Base-by-base conservation (phyloP, 2,329 filamentous ascomycete genomes). In the Mycogone perniciosa region DNA sequence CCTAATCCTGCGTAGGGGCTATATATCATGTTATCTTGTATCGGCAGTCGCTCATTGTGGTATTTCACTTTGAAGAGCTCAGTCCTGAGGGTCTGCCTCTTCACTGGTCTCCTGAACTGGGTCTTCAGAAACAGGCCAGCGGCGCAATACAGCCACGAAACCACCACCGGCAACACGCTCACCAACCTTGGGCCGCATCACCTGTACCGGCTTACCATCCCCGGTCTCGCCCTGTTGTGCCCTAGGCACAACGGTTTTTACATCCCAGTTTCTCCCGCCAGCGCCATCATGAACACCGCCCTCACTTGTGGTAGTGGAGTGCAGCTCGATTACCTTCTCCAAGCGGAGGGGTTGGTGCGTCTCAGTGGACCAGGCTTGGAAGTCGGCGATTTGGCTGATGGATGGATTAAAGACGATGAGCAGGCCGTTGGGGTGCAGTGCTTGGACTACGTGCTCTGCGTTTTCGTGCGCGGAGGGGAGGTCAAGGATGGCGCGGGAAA, bases 361-460 rank as follows among this genome's bases (percentile, higher is more conserved):
- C 30, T 75, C 67, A 51, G 76, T 76, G 31, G 82, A 48, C 68
- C 68, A 71, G 20, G 60, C 52, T 37, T 66, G 61, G 52, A 84
- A 86, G 5, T 82, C 76, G 38, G 77, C 81, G 50, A 92, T 85
- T 65, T 92, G 88, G 7, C 87, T 90, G 52, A 93, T 82, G 59
- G 82, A 88, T 0, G 88, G 88, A 56, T 82, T 83, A 69, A 90
- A 93, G 1, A 89, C 75, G 10, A 86, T 73, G 31, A 92, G 70
- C 7, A 79, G 71, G 0, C 83, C 87, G 60, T 86, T 79, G 2
- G 78, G 74, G 37, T 78, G 79, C 48, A 93, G 67, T 10, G 82
- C 80, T n/a, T 73, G 62, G 5, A 77, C 69, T 26, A 84, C 71
- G 29, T 70, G 69, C 2, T 68, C 66, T 2, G 69, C 67, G 31